Base-by-base conservation (phyloP, 192 early-diverging fungal species). In the Martensiomyces pterosporus region DNA sequence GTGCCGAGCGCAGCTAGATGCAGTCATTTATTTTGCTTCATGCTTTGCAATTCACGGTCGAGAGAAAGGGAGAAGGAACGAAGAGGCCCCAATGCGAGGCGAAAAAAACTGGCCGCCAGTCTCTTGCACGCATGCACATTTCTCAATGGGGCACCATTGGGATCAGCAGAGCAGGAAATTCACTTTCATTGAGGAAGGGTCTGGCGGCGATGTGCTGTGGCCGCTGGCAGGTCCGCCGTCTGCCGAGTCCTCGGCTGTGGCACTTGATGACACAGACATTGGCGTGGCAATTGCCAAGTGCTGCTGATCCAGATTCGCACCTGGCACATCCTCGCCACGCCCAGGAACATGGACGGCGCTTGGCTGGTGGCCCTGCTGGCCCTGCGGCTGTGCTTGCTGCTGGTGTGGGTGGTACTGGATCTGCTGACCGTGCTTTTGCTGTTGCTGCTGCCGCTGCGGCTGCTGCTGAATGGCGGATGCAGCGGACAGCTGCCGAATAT, bases 131-230 rank as follows among this genome's bases (percentile, higher is more conserved):
- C n/a, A n/a, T n/a, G n/a, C n/a, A n/a, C n/a, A n/a, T n/a, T n/a
- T n/a, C n/a, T n/a, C n/a, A n/a, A n/a, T n/a, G n/a, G n/a, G n/a
- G n/a, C n/a, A n/a, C n/a, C n/a, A n/a, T n/a, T n/a, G n/a, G n/a
- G n/a, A 32, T 32, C 29, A 60, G 26, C 61, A 64, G 16, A 72
- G 40, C 24, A 72, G 49, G 47, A 72, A 72, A 17, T 51, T 58
- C 27, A 72, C 49, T 24, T 72, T 60, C 68, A 72, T 72, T 22
- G 68, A 59, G 4, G 61, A 59, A 3, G 68, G 68, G 25, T 72
- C 68, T 3, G 25, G 35, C 0, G 64, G 23, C 26, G 55, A 24
- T 1, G 60, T 26, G 8, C 14, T 15, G 32, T 17, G 9, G 26
- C 24, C 26, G 47, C 8, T 9, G n/a, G n/a, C n/a, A n/a, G n/a